Evolutionary conservation across 1,284 basidiomycete species (phyloP).

Genomic region (Sporisorium iseilematis-ciliati): DNA sequence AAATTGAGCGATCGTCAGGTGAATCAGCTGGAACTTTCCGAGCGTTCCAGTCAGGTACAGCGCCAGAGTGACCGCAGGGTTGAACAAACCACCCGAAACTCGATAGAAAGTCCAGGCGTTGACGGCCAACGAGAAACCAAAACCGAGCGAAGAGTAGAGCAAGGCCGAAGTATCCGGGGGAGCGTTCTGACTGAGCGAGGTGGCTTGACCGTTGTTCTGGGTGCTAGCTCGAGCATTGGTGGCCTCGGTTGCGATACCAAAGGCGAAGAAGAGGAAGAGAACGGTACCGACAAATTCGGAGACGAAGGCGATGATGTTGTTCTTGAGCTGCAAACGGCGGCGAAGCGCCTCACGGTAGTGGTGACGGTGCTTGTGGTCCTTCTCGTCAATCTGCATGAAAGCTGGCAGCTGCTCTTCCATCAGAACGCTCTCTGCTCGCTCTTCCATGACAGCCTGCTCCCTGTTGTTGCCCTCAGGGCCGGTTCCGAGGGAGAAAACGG

Average conservation of each 20-base stretch:
- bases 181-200: slow-evolving; percentile 37
- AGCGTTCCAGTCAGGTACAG: slow-evolving; percentile 72
- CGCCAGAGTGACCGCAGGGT: slow-evolving; percentile 72
- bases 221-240: slow-evolving; percentile 25
- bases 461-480: neutral
- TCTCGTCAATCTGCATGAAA: slow-evolving; percentile 52
- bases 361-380: slow-evolving; percentile 47
- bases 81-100: slow-evolving; percentile 63
- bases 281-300: slow-evolving; percentile 73
- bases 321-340: slow-evolving; percentile 73
- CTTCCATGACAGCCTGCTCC: slow-evolving; percentile 22
- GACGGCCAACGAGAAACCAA: slow-evolving; percentile 71
- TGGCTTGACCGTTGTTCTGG: slow-evolving; percentile 23
- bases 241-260: slow-evolving; percentile 56
- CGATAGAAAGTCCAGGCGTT: slow-evolving; percentile 56
- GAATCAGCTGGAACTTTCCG: slow-evolving; percentile 69
- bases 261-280: slow-evolving; percentile 66
- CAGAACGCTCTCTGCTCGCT: slow-evolving; percentile 36
- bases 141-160: slow-evolving; percentile 72
- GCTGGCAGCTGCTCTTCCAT: slow-evolving; percentile 47
- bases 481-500: slow-evolving; percentile 33
- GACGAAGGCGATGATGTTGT: slow-evolving; percentile 71
- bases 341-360: slow-evolving; percentile 43
- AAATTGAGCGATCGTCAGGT: slow-evolving; percentile 71
- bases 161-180: slow-evolving; percentile 63